Evolutionary conservation across 2,329 filamentous ascomycete genomes (phyloP), one percentile per base, ranked within the genome.

Genomic region (Botryotinia convoluta): DNA sequence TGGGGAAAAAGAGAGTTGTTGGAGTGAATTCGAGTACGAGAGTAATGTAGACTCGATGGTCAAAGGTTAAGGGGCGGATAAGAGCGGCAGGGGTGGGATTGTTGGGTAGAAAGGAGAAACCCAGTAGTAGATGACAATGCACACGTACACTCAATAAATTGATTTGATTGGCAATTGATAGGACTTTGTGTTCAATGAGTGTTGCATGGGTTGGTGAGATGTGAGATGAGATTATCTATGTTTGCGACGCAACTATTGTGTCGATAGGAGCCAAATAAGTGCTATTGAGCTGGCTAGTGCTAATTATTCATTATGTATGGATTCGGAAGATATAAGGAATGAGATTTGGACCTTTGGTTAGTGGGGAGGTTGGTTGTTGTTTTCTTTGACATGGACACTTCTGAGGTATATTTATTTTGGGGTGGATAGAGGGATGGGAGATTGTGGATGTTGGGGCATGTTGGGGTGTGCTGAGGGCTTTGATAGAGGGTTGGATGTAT

Each of bases 131-230:
- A 68, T 37, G 35, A 68, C 22, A 42, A 57, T 44, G n/a, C 51
- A 68, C 48, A 32, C 48, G 54, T 68, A 39, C 64, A 57, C 54
- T 68, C 64, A 65, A 65, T 65, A 16, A 51, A 14, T n/a, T 51
- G 44, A 37, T 37, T 67, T 42, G 60, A 59, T 59, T 35, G 29
- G 29, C 29, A 59, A 42, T n/a, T 62, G 37, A 14, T 61, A 42
- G n/a, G 51, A 18, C 14, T 32, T 32, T 57, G 51, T 57, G 51
- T 57, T 57, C 16, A 29, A 29, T 18, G 14, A 57, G 26, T 6
- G 48, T 54, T 57, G 51, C n/a, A 29, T 29, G 6, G n/a, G 14
- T 57, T 4, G 51, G 51, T 18, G n/a, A 54, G n/a, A 54, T 54
- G 4, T 54, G n/a, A 32, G 14, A n/a, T 29, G n/a, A 57, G 14